Evolutionary conservation across 768 basidiomycete genomes (phyloP), one percentile per base, ranked within the genome.

Genomic region (Termitomyces sp.): DNA sequence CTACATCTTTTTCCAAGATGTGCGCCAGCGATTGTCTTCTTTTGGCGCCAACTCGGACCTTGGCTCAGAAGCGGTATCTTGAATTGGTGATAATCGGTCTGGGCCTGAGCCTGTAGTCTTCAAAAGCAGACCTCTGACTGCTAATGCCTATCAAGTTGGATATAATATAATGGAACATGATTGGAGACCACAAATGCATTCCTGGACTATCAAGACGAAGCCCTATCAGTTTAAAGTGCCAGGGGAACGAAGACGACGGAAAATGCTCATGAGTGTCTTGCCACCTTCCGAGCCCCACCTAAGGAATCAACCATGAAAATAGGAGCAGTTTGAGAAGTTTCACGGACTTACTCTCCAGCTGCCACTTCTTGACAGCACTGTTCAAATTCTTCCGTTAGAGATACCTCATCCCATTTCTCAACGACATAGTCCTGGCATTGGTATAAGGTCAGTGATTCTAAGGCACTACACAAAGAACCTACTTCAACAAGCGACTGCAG

Each of bases 211-310:
- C 32, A 33, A 16, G n/a, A 12, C 45, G 2, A 51, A 35, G 7
- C 0, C 7, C 7, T 39, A 62, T 49, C 62, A 71, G 15, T 66
- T 63, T 32, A 71, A 60, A 22, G 75, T 63, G 53, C 68, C 75
- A 15, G 87, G 88, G 28, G 88, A 88, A 24, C 86, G 80, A 50
- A 90, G 75, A 22, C 89, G 81, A 62, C 88, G 78, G 71, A 90
- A 89, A 12, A 90, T 76, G 16, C 81, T 81, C 78, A 83, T 87
- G 39, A 90, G 66, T 0, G 86, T 89, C 69, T 83, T 87, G 16
- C 88, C 89, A 8, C 88, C 89, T 62, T 89, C 87, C 0, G 81
- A 66, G 13, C 88, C 89, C 89, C 89, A 90, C 69, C 88, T 90
- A 60, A 48, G 44, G 28, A 54, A 59, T 52, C 35, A 39, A 39